Evolutionary conservation across 192 early-diverging fungal species (phyloP), one percentile per base, ranked within the genome.

Genomic region (Backusella parvicylindrica): DNA sequence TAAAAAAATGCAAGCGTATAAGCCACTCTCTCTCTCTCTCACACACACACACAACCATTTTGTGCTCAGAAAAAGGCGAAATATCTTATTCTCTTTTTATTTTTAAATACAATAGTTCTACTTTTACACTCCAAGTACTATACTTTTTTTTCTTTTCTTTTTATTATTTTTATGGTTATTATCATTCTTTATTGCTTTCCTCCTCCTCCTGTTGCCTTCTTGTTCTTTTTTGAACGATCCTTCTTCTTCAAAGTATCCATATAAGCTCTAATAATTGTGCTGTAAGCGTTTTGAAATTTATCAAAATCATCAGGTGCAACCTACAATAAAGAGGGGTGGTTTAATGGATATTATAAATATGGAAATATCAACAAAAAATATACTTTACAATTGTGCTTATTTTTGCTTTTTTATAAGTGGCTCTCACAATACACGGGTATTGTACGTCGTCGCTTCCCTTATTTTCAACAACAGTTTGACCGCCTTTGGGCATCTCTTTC

Each of bases 181-280:
- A 5, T 18, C 16, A 23, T n/a, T n/a, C n/a, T n/a, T 56, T 60
- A 60, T 60, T 60, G 53, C 23, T 60, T 60, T 60, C 21, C 53
- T 30, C 50, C 50, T 12, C 21, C 53, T 12, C 53, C 53, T 18
- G 38, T 40, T 41, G 36, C 32, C 38, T 78, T 78, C 50, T 78
- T 78, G 64, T 12, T 50, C 71, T 78, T 78, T 65, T 78, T 78
- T n/a, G 64, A 31, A 0, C 79, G 64, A 13, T 76, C 75, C 60
- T 81, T 81, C 66, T 81, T 81, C 72, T 81, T 76, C 30, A 81
- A 67, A 12, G 79, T 70, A 47, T 81, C 79, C 79, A 81, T 81
- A 74, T 81, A 81, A 4, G 79, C 79, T 60, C 75, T 56, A 38
- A 81, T 81, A 40, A 81, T 67, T 33, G 75, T 81, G 53, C 67